phyloP scores from a whole-genome alignment of 2,329 filamentous ascomycete species.

The Penicillium paneum region DNA sequence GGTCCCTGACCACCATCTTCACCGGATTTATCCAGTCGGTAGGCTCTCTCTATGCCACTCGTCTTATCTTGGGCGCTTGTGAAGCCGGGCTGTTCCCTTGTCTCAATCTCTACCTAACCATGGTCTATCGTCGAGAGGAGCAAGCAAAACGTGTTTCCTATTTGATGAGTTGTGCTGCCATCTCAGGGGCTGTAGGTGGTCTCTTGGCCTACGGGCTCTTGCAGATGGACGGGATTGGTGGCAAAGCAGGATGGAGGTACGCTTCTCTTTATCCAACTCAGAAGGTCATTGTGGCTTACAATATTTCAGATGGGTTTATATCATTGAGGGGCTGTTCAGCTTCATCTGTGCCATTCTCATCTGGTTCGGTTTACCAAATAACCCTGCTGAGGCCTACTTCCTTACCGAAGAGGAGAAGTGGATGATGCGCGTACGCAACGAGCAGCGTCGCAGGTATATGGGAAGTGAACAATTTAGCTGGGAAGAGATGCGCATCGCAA shows the following conservation, averaged over 20 bases:
- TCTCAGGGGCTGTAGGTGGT: constrained; percentile 42
- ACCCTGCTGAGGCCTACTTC: constrained; percentile 50
- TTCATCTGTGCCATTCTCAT: constrained; percentile 44
- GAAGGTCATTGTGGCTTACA: not conserved
- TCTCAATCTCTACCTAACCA: constrained; percentile 41
- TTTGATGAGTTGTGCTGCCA: constrained; percentile 40
- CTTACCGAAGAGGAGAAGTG: constrained; percentile 48
- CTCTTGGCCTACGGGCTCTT: constrained; percentile 39
- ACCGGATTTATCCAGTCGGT: constrained; percentile 48
- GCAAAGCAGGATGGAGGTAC: constrained; percentile 48
- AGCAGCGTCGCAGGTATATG: constrained; percentile 48
- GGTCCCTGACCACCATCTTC: constrained; percentile 51
- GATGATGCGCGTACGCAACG: constrained; percentile 51
- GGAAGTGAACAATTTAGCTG: constrained; percentile 38
- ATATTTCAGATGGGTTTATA: constrained; percentile 45
- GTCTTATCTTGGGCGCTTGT: constrained; percentile 39
- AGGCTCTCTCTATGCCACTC: constrained; percentile 41
- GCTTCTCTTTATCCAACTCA: constrained; percentile 2
- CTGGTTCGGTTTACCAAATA: constrained; percentile 37
- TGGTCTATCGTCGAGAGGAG: constrained; percentile 43
- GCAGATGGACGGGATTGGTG: constrained; percentile 48
- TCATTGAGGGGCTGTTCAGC: constrained; percentile 51
- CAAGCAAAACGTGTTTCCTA: constrained; percentile 44
- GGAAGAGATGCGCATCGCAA: constrained; percentile 7
- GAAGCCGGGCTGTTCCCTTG: constrained; percentile 43